Base-by-base conservation (phyloP, 208 protist genomes). In the Leishmania martiniquensis region DNA sequence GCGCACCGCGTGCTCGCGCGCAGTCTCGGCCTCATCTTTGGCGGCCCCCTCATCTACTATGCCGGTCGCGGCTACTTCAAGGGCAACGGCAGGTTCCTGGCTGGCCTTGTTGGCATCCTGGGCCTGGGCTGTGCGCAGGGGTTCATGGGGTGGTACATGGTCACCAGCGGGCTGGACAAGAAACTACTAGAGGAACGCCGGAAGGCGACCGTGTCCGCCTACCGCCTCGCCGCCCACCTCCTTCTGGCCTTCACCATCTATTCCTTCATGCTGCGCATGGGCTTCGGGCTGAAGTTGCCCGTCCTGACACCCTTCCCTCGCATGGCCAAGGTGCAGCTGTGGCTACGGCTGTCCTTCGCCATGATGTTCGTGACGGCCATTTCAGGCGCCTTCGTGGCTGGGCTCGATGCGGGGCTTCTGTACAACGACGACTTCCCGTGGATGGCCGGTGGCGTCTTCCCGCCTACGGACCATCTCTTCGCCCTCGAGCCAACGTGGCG, bases 81-180 rank as follows among this genome's bases (percentile, higher is more conserved):
- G 10, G 75, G 80, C 6, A 87, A 93, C 66, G 39, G 67, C 51
- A 63, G 68, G n/a, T 88, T 96, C 60, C 76, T 86, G 2, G 84
- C 73, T 4, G 85, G 84, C 9, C 75, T 96, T 29, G 17, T 89
- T 34, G 91, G 91, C 42, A 87, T 95, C 29, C 77, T 94, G 34
- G 85, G 69, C 17, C 81, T 96, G 0, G 89, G 93, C 34, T 95
- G 84, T 0, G 90, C 89, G 37, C 96, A 99, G 85, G 98, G 98
- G 67, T 84, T 95, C 34, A 87, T 99, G 74, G 98, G 98, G 10
- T 99, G 98, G 98, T 99, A 98, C 86, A 99, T 99, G 98, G 98
- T 99, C 32, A 95, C 94, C 76, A 97, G 91, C 72, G 98, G 98
- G 17, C 91, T 99, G 9, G 94, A 99, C 72, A 79, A 92, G 55